Conservation (phyloP, 306 rosid species). For the Cyamopsis tetragonoloba region DNA sequence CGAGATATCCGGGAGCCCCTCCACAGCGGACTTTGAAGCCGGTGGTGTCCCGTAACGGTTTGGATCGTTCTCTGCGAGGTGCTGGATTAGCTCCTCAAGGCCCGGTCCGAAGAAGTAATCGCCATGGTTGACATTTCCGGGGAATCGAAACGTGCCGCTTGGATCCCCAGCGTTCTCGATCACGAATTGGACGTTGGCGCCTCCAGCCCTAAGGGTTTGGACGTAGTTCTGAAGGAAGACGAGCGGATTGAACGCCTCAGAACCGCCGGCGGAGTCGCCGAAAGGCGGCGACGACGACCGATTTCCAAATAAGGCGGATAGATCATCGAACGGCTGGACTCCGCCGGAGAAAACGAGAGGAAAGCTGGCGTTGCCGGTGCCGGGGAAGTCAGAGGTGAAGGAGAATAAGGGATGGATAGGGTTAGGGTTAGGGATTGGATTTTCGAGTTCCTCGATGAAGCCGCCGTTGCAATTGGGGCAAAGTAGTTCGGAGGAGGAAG, state of each 20-base stretch:
- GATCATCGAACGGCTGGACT: constrained; percentile 37
- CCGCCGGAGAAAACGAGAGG: constrained; percentile 41
- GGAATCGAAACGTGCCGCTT: constrained; percentile 34
- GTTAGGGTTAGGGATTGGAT: constrained; percentile 40
- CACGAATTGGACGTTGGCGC: constrained; percentile 73
- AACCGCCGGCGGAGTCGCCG: constrained; percentile 40
- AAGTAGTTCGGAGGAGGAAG: constrained; percentile 54
- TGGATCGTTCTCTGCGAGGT: constrained; percentile 90
- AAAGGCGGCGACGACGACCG: constrained; percentile 35
- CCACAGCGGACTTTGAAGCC: constrained; percentile 62
- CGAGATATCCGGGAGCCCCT: constrained; percentile 49
- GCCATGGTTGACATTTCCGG: constrained; percentile 59
- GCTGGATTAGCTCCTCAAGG: constrained; percentile 92
- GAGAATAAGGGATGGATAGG: constrained; percentile 41
- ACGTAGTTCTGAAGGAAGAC: constrained; percentile 68
- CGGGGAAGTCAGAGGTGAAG: constrained; percentile 36
- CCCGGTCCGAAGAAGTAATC: constrained; percentile 95
- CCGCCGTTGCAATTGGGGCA: constrained; percentile 68
- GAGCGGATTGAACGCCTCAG: constrained; percentile 61
- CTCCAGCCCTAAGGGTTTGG: constrained; percentile 54
- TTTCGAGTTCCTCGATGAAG: constrained; percentile 74
- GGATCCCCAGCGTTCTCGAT: constrained; percentile 55
- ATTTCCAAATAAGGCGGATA: constrained; percentile 50
- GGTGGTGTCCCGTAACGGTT: constrained; percentile 88
- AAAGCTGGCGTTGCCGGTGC: constrained; percentile 24